A percentile compares a stretch with the other conserved stretches of the same genome.
phyloP scores from a whole-genome alignment of 768 basidiomycete genomes.

The Clavulina sp. region DNA sequence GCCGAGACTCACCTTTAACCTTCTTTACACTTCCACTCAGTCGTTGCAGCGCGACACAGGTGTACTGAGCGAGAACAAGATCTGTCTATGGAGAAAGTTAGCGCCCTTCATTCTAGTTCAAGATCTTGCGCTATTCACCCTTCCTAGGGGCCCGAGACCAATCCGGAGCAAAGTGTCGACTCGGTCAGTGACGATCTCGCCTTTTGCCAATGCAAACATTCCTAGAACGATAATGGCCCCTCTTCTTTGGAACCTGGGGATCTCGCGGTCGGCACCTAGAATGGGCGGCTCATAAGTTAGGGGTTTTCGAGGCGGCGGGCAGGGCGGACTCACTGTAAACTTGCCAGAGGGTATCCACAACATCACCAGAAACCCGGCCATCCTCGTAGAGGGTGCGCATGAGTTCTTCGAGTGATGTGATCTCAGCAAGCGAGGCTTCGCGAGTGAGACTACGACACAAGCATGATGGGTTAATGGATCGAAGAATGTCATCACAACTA shows the following conservation, averaged over 20 bases:
- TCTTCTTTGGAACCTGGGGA: slow-evolving; percentile 74
- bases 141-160: slow-evolving; percentile 70
- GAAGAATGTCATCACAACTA: slow-evolving; percentile 2
- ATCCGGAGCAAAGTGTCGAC: slow-evolving; percentile 74
- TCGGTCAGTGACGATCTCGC: slow-evolving; percentile 59
- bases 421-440: slow-evolving; percentile 79
- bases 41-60: slow-evolving; percentile 81
- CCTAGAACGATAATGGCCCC: slow-evolving; percentile 94
- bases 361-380: slow-evolving; percentile 61
- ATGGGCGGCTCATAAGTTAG: not conserved
- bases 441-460: slow-evolving; percentile 56
- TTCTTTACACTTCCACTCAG: slow-evolving; percentile 93
- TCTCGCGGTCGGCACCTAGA: slow-evolving; percentile 50
- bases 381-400: slow-evolving; percentile 94
- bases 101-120: not conserved
- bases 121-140: slow-evolving; percentile 28
- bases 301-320: not conserved
- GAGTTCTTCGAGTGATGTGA: slow-evolving; percentile 93
- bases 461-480: slow-evolving; percentile 2
- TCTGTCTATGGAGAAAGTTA: slow-evolving; percentile 41
- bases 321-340: slow-evolving; percentile 57
- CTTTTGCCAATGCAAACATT: slow-evolving; percentile 80
- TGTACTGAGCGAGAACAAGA: slow-evolving; percentile 78
- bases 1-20: slow-evolving; percentile 58
- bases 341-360: slow-evolving; percentile 86